Conservation (phyloP, 164 flowering plant species). For the Cinnamomum chago region DNA sequence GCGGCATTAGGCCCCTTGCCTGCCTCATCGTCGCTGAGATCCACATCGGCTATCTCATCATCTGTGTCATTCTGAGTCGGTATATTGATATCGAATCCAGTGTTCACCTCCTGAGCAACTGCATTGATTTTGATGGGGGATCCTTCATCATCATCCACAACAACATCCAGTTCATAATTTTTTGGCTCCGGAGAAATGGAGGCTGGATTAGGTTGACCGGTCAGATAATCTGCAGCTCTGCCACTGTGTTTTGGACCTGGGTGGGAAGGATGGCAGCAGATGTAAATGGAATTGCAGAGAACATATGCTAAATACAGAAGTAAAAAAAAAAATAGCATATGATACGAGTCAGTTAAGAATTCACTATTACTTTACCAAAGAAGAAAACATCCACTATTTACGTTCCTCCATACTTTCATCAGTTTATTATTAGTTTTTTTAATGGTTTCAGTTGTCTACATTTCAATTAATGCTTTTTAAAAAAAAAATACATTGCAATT, state of each 20-base stretch:
- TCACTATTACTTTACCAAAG: no score
- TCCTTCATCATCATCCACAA: slow-evolving; percentile 46
- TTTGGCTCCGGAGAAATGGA: slow-evolving; percentile 33
- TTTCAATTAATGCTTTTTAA: no score
- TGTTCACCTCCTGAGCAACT: slow-evolving; percentile 19
- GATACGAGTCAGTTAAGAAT: no score
- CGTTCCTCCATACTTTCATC: no score
- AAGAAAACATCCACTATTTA: no score
- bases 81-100: slow-evolving; percentile 38
- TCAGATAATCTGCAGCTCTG: slow-evolving; percentile 24
- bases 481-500: no score
- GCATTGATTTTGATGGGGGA: slow-evolving; percentile 25
- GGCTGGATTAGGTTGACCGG: slow-evolving; percentile 22
- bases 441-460: no score
- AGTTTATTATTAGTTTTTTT: no score
- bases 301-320: no score
- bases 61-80: slow-evolving; percentile 55
- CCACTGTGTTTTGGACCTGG: slow-evolving; percentile 40
- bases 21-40: slow-evolving; percentile 63
- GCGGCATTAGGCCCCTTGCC: slow-evolving; percentile 72
- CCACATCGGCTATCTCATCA: slow-evolving; percentile 91
- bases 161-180: slow-evolving; percentile 40
- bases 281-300: neutral
- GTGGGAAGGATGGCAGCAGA: neutral
- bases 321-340: no score